Percentiles rank a stretch among this genome's conserved stretches.
These are phyloP conservation scores for Akanthomyces uredinophilus DNA, from an alignment of 2,329 filamentous ascomycete species.

Conservation along the genomic window DNA sequence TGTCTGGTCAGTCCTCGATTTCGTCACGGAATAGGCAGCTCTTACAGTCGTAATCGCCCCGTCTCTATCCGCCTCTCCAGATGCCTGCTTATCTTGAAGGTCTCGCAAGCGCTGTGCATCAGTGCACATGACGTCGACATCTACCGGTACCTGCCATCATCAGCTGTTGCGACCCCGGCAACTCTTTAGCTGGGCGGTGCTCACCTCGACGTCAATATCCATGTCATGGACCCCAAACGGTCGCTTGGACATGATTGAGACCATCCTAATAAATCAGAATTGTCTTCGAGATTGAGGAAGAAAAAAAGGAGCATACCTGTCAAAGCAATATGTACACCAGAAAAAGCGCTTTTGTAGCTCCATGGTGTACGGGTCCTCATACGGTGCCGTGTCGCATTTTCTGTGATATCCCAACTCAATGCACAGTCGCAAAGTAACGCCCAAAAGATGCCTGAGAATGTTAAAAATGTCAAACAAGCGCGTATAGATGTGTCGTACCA, in stretches of 20 bases:
- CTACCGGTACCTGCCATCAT: background rate
- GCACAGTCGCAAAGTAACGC: constrained; percentile 1
- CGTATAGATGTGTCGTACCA: background rate
- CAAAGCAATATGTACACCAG: constrained; percentile 12
- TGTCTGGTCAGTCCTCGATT: background rate
- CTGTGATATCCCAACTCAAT: constrained; percentile 8
- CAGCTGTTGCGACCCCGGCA: no score
- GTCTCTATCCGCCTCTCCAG: background rate
- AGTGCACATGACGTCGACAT: constrained; percentile 2
- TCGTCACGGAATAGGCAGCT: no score
- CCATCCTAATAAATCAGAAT: background rate
- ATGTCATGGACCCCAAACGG: constrained; percentile 9
- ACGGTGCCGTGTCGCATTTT: background rate
- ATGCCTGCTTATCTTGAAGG: background rate
- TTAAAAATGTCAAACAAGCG: background rate
- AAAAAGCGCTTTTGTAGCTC: constrained; percentile 10
- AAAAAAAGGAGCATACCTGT: background rate
- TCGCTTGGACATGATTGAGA: constrained; percentile 8
- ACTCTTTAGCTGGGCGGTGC: background rate
- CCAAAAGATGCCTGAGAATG: constrained; percentile 1
- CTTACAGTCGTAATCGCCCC: background rate
- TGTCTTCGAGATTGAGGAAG: no score
- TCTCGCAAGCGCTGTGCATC: background rate
- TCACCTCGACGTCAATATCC: constrained; percentile 9
- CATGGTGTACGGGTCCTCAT: constrained; percentile 1